Evolutionary conservation across 306 rosid species (phyloP), one percentile per base, ranked within the genome.

Genomic region (Acacia confusa): DNA sequence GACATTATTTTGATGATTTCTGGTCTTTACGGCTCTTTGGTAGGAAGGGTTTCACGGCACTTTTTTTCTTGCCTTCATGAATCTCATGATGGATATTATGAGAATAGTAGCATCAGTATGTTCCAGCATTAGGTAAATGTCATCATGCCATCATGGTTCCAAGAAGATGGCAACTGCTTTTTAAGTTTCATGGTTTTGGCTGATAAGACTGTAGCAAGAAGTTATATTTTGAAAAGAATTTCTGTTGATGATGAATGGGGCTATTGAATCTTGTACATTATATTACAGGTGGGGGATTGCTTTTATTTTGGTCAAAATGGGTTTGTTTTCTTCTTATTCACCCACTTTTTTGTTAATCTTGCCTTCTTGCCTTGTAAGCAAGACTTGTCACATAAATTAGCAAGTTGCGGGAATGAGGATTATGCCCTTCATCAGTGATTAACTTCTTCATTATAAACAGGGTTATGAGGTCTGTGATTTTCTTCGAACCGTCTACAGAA

Each of bases 351-450:
- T 65, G 22, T 74, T 68, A 58, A 41, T 60, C 84, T 75, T 79
- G 20, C 25, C 87, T 79, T 84, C 83, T 79, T 84, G 25, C 32
- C 87, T 79, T 84, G 68, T 12, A 84, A 84, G 81, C 38, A 28
- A 84, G 69, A 74, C 69, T 32, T 67, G 30, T 47, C 48, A 69
- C 45, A n/a, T 60, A 34, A 60, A 12, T 24, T 61, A 22, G 45
- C 76, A 74, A 72, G 32, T 64, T 83, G 47, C 72, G 47, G 22
- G 34, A 68, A 24, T 24, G 67, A 61, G 68, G 68, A 20, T 0
- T 25, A 16, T 2, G 44, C 10, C 41, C 84, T 74, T 79, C 74
- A 67, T 28, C 16, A 27, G 11, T 32, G 38, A 30, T 32, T 41
- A 30, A 28, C 9, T 61, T 30, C 70, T 0, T 65, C 70, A 16